Evolutionary conservation across 2,329 filamentous ascomycete species (phyloP), one percentile per base, ranked within the genome.

Genomic region (Didymella lethalis): DNA sequence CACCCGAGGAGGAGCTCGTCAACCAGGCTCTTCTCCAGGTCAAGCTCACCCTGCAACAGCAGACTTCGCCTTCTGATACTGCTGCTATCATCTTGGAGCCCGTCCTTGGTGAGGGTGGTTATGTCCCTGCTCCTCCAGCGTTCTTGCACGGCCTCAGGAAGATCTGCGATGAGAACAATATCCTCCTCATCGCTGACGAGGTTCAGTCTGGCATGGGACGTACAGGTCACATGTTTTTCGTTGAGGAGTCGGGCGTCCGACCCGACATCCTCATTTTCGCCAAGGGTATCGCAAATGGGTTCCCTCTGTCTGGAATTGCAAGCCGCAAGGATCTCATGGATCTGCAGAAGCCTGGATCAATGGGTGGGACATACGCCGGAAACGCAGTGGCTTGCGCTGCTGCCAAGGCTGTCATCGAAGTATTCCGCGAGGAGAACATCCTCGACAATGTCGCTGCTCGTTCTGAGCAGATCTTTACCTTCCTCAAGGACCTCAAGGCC

Each of bases 181-280:
- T 81, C 46, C 74, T 81, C 2, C 70, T 81, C 6, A 77, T 81
- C 4, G 65, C 66, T 12, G 79, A 81, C 54, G 79, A 81, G 55
- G 79, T 81, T 2, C 79, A 81, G 52, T 78, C 68, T 29, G 79
- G 79, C 8, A 80, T 78, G 63, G 79, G 79, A 2, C 73, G 79
- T 29, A 81, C 79, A 1, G 79, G 79, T 20, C 76, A 77, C 41
- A 78, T 80, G 75, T 81, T 79, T 57, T 78, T 78, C 6, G 66
- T 80, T 12, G 77, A 81, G 59, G 77, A 81, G 57, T 80, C 71
- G 57, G 73, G 71, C 25, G 78, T 81, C 18, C 69, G 77, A 18
- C 79, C 79, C 2, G 79, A 81, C 47, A 78, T 81, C 28, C 61
- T 81, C 41, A 67, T 80, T 57, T 79, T 81, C 67, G 77, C 70